Conservation (phyloP, 345 rosid genomes). For the Pistacia atlantica region DNA sequence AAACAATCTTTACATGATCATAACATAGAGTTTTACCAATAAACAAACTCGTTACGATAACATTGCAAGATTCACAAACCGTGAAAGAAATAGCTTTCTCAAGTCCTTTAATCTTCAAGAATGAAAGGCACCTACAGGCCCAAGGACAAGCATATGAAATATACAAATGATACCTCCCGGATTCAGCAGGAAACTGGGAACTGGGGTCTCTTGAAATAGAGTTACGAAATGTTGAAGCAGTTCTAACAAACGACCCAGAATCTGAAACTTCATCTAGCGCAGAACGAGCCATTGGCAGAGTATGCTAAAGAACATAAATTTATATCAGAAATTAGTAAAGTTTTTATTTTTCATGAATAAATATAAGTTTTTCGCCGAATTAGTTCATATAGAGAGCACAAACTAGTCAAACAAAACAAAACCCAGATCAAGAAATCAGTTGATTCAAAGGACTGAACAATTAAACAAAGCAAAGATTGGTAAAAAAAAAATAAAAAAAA, state of each 20-base stretch:
- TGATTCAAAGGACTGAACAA: background rate
- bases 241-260: conserved; percentile 73
- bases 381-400: too few species aligned
- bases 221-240: conserved; percentile 84
- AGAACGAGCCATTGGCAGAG: conserved; percentile 68
- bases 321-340: background rate
- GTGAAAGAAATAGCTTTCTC: conserved; percentile 74
- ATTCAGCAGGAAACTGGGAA: conserved; percentile 73
- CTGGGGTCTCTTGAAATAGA: conserved; percentile 57
- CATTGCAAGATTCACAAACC: conserved; percentile 41
- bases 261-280: conserved; percentile 76
- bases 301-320: conserved; percentile 23
- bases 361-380: too few species aligned
- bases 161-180: conserved; percentile 93
- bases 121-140: conserved; percentile 90
- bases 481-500: background rate
- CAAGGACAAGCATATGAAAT: conserved; percentile 96
- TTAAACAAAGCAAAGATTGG: background rate
- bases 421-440: background rate
- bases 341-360: background rate
- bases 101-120: conserved; percentile 84
- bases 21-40: background rate
- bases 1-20: background rate
- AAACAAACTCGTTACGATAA: background rate
- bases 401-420: background rate